A percentile compares a stretch with the other conserved stretches of the same genome.
Evolutionary conservation across 768 basidiomycete species (phyloP).

Genomic region (Dentipellis fragilis): DNA sequence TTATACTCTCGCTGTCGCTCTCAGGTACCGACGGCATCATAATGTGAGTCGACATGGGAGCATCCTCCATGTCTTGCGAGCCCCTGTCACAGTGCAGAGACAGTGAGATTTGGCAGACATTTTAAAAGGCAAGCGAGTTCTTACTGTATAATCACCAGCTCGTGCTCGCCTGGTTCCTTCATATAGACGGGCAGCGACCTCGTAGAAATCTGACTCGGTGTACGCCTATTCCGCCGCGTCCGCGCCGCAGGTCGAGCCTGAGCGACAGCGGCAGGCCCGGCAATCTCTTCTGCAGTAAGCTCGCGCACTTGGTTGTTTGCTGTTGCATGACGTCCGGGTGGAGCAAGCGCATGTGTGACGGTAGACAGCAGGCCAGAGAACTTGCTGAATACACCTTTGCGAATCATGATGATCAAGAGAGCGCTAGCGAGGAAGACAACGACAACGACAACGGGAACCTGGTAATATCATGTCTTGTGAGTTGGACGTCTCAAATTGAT

Average conservation of each 20-base stretch:
- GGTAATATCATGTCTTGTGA: background rate
- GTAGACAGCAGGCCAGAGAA: background rate
- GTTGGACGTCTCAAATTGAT: background rate
- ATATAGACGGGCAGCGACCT: constrained; percentile 69
- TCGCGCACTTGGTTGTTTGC: constrained; percentile 3
- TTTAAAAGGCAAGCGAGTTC: constrained; percentile 3
- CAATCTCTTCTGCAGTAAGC: constrained; percentile 12
- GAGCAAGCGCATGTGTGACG: background rate
- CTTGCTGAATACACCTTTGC: background rate
- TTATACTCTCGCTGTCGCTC: constrained; percentile 10
- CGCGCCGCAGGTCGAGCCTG: constrained; percentile 6
- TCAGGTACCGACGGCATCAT: constrained; percentile 22
- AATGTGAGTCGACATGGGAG: constrained; percentile 32
- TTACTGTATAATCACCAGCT: constrained; percentile 58
- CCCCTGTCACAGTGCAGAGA: constrained; percentile 27
- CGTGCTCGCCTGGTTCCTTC: constrained; percentile 78
- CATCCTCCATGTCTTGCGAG: constrained; percentile 45
- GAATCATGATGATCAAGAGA: constrained; percentile 1
- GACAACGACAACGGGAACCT: constrained; percentile 9
- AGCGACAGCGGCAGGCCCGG: constrained; percentile 5
- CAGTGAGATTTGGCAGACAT: background rate
- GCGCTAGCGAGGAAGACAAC: constrained; percentile 1
- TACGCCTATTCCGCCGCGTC: constrained; percentile 40
- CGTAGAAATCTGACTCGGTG: constrained; percentile 75
- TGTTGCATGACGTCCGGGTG: background rate